Conservation (phyloP, 768 basidiomycete genomes). For the Psilocybe subaeruginosa region DNA sequence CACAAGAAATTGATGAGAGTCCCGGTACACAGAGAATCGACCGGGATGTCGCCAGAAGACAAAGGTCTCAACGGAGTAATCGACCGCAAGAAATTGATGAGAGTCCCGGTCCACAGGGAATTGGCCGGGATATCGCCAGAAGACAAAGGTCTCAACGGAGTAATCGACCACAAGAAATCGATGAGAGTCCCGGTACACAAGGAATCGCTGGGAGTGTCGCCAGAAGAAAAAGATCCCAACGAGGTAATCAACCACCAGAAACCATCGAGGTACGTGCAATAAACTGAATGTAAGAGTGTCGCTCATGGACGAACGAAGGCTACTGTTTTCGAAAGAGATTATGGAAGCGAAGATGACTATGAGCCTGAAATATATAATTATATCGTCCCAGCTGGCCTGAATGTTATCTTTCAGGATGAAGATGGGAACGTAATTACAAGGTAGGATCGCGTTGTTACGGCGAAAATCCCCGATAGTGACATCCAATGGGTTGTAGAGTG, state of each 20-base stretch:
- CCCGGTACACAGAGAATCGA: background rate
- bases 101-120: background rate
- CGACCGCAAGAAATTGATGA: constrained; percentile 16
- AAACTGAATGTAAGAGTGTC: background rate
- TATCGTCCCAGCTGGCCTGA: constrained; percentile 65
- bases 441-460: constrained; percentile 29
- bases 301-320: constrained; percentile 12
- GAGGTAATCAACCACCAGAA: constrained; percentile 1
- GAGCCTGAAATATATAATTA: constrained; percentile 49
- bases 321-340: constrained; percentile 27
- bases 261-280: constrained; percentile 20
- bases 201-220: background rate
- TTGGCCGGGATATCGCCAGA: background rate
- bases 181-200: no score
- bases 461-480: background rate
- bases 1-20: constrained; percentile 15
- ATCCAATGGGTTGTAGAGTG: constrained; percentile 16
- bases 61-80: background rate
- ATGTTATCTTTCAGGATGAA: constrained; percentile 71
- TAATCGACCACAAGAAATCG: background rate
- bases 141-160: background rate
- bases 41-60: constrained; percentile 12
- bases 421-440: constrained; percentile 65
- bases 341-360: constrained; percentile 27
- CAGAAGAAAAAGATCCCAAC: constrained; percentile 1